Conservation (phyloP, 129 eudicot species). For the Centella asiatica region DNA sequence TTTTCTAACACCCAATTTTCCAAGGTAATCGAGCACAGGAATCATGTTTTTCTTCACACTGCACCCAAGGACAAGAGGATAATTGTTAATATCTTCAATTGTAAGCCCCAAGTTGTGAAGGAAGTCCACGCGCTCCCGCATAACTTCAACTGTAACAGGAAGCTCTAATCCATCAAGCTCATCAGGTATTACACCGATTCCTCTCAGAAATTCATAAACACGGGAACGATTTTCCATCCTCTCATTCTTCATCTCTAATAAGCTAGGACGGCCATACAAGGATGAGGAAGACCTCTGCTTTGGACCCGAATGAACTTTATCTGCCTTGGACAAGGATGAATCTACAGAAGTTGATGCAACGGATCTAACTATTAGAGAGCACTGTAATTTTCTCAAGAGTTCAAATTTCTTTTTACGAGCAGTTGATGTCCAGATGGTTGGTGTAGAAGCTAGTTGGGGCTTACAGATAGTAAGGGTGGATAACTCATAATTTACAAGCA, state of each 20-base stretch:
- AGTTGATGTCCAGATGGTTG: slow-evolving; percentile 27
- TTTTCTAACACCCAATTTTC: slow-evolving; percentile 62
- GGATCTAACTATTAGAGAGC: slow-evolving; percentile 39
- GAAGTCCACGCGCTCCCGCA: slow-evolving; percentile 88
- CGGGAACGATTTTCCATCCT: slow-evolving; percentile 63
- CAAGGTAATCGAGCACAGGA: slow-evolving; percentile 91
- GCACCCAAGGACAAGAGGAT: slow-evolving; percentile 97
- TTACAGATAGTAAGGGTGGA: slow-evolving; percentile 35
- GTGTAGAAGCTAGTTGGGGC: slow-evolving; percentile 24
- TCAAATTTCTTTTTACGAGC: slow-evolving; percentile 28
- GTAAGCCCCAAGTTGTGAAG: slow-evolving; percentile 84
- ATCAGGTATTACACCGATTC: slow-evolving; percentile 66
- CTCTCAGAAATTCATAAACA: slow-evolving; percentile 68
- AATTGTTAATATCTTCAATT: slow-evolving; percentile 76
- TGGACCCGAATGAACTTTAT: slow-evolving; percentile 19
- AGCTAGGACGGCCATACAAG: slow-evolving; percentile 71
- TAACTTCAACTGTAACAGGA: slow-evolving; percentile 91
- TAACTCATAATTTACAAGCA: slow-evolving; percentile 45
- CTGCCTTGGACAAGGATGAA: slow-evolving; percentile 30
- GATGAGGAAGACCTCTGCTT: slow-evolving; percentile 42
- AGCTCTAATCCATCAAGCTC: slow-evolving; percentile 96
- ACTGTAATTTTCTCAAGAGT: slow-evolving; percentile 34
- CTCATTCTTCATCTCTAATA: slow-evolving; percentile 76
- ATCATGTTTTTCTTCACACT: slow-evolving; percentile 98
- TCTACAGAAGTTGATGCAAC: slow-evolving; percentile 35